phyloP scores from a whole-genome alignment of 345 rosid species.

The Citrus sp. region DNA sequence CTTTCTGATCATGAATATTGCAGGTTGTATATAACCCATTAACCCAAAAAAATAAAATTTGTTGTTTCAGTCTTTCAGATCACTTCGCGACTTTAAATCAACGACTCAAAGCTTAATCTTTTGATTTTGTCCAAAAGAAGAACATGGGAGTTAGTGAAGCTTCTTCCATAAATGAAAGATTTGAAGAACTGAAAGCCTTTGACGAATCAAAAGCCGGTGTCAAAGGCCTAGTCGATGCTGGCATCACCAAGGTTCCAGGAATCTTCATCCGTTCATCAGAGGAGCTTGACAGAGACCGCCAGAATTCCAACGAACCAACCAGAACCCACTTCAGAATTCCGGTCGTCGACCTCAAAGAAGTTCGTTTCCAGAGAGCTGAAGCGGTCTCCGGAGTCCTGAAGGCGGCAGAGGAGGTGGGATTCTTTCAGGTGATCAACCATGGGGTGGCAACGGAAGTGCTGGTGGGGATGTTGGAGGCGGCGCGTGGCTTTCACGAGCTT shows the following conservation, averaged over 20 bases:
- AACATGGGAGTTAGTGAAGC: background rate
- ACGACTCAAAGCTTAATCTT: no score
- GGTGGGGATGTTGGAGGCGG: constrained; percentile 26
- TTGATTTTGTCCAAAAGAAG: background rate
- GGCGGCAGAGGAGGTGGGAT: constrained; percentile 33
- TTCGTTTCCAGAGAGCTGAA: background rate
- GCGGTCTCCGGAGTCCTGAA: constrained; percentile 14
- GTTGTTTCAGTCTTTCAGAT: no score
- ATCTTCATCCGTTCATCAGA: constrained; percentile 21
- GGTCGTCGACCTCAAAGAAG: constrained; percentile 12
- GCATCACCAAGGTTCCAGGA: constrained; percentile 25
- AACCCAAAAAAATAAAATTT: no score
- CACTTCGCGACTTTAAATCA: no score
- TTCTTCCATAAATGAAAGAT: constrained; percentile 12
- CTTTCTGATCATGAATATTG: no score
- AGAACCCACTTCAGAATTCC: constrained; percentile 8
- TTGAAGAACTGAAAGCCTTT: constrained; percentile 22
- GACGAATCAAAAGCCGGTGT: constrained; percentile 37
- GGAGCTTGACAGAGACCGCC: background rate
- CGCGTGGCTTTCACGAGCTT: constrained; percentile 29
- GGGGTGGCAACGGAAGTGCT: constrained; percentile 14
- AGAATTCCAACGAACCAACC: background rate
- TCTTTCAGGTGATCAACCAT: constrained; percentile 37
- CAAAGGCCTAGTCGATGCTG: constrained; percentile 33
- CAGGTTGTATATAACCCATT: no score